Evolutionary conservation across 2,329 filamentous ascomycete genomes (phyloP).

Genomic region (Aspergillus sp.): DNA sequence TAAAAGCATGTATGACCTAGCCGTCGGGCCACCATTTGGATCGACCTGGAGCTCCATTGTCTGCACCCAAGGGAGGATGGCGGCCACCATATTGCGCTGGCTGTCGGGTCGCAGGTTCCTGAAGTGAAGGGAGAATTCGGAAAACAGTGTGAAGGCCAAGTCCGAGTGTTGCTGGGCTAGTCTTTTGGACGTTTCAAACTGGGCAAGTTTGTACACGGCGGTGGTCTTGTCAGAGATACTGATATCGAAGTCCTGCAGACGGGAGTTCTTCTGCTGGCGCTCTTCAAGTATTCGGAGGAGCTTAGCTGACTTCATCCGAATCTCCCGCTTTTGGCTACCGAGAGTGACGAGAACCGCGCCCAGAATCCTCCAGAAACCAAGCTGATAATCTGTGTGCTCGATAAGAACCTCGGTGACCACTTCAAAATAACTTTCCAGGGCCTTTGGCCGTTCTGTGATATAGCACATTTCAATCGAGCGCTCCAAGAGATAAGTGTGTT

Average conservation of each 20-base stretch:
- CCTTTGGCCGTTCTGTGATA: constrained; percentile 72
- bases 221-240: constrained; percentile 98
- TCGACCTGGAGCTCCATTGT: constrained; percentile 89
- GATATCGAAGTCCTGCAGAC: constrained; percentile 95
- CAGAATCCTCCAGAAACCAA: constrained; percentile 86
- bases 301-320: constrained; percentile 81
- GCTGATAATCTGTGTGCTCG: constrained; percentile 75
- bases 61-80: constrained; percentile 94
- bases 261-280: constrained; percentile 78
- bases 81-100: constrained; percentile 90
- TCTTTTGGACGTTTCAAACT: constrained; percentile 92
- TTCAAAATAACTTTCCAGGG: constrained; percentile 91
- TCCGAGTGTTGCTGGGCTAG: constrained; percentile 86
- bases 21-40: constrained; percentile 84
- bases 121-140: constrained; percentile 92
- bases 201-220: constrained; percentile 93
- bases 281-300: constrained; percentile 79
- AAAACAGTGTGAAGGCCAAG: constrained; percentile 89
- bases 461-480: constrained; percentile 93
- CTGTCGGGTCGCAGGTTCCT: constrained; percentile 77
- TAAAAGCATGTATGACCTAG: constrained; percentile 88
- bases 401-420: constrained; percentile 85
- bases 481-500: constrained; percentile 80
- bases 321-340: constrained; percentile 84
- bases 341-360: constrained; percentile 87